Conservation (phyloP, 1,139 yeast genomes). For the Pichiaceae sp. region DNA sequence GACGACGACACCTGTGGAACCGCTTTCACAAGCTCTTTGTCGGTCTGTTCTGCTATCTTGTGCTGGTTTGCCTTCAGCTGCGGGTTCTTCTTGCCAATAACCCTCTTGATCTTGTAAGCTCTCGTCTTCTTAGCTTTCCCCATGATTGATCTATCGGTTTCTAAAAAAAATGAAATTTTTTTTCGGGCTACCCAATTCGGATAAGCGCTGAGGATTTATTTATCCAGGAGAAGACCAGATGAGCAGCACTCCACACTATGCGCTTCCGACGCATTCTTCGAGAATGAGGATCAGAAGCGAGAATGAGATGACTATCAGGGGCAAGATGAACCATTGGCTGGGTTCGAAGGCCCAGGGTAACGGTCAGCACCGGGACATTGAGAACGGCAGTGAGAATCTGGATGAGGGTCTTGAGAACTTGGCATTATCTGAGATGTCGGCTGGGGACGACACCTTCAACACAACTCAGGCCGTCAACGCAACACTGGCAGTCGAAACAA, state of each 20-base stretch:
- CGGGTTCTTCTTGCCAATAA: slow-evolving; percentile 65
- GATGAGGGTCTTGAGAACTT: too few species aligned
- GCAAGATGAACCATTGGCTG: too few species aligned
- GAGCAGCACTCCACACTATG: slow-evolving; percentile 1
- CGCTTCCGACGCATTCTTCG: slow-evolving; percentile 1
- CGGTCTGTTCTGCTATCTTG: slow-evolving; percentile 32
- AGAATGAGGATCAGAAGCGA: neutral
- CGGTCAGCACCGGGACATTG: too few species aligned
- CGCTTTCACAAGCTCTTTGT: slow-evolving; percentile 73
- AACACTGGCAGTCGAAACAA: too few species aligned
- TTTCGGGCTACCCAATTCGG: too few species aligned
- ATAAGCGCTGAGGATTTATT: neutral
- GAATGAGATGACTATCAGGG: too few species aligned
- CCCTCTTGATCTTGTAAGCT: slow-evolving; percentile 91
- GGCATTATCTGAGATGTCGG: too few species aligned
- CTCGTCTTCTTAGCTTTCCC: slow-evolving; percentile 96
- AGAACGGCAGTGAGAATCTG: too few species aligned
- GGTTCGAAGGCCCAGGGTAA: too few species aligned
- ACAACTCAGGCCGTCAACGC: too few species aligned
- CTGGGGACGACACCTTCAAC: too few species aligned
- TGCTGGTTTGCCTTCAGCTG: slow-evolving; percentile 40
- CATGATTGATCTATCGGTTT: slow-evolving; percentile 34
- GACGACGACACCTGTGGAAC: slow-evolving; percentile 96
- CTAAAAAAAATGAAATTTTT: slow-evolving; percentile 1
- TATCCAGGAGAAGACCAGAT: neutral